Conservation (phyloP, 768 basidiomycete genomes). For the Boletus vinaceobasis region DNA sequence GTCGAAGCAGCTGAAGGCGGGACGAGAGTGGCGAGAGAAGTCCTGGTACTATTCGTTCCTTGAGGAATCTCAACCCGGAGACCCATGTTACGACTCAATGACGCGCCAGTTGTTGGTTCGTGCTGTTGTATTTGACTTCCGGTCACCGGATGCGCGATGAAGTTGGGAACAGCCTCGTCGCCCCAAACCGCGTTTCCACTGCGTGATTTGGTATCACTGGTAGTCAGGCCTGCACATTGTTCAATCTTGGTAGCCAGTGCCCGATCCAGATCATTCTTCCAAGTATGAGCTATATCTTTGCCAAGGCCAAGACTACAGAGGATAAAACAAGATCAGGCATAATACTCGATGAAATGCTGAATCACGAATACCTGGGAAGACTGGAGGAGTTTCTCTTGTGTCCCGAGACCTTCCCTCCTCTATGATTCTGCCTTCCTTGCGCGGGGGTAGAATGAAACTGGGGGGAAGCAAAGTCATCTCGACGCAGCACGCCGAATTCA, state of each 20-base stretch:
- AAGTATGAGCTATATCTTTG: constrained; percentile 55
- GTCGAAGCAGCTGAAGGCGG: constrained; percentile 59
- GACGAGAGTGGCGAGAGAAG: constrained; percentile 45
- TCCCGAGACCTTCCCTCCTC: constrained; percentile 42
- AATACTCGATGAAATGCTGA: neutral
- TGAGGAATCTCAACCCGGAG: constrained; percentile 52
- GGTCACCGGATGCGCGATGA: constrained; percentile 29
- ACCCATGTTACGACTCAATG: constrained; percentile 39
- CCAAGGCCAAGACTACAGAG: constrained; percentile 56
- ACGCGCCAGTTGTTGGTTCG: constrained; percentile 12
- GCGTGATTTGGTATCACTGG: constrained; percentile 41
- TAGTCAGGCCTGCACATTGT: constrained; percentile 38
- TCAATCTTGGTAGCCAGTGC: constrained; percentile 44
- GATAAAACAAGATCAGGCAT: neutral
- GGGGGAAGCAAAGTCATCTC: constrained; percentile 51
- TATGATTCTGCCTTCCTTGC: constrained; percentile 30
- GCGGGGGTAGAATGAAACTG: constrained; percentile 64
- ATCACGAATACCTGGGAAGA: constrained; percentile 48
- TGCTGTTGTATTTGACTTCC: constrained; percentile 36
- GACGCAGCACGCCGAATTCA: constrained; percentile 30
- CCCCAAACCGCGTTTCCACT: constrained; percentile 43
- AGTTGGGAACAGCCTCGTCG: constrained; percentile 38
- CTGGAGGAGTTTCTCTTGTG: constrained; percentile 66
- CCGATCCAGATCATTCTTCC: constrained; percentile 53
- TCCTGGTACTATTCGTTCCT: constrained; percentile 47